phyloP scores from a whole-genome alignment of 2,329 filamentous ascomycete species.

The Neopestalotiopsis sp. region DNA sequence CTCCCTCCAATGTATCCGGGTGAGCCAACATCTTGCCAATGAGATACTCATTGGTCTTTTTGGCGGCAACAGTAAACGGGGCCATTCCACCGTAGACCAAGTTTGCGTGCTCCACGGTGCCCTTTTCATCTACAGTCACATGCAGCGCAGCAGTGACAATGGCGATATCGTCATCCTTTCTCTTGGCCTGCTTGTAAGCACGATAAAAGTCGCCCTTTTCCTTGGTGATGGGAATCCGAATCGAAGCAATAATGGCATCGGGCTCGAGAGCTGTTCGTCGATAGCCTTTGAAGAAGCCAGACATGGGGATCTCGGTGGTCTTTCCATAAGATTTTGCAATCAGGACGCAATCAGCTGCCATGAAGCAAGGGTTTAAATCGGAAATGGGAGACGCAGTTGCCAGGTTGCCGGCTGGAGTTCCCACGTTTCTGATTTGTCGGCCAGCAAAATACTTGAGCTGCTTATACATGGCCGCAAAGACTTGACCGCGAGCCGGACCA shows the following conservation, averaged over 20 bases:
- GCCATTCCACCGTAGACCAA: slow-evolving; percentile 97
- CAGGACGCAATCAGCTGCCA: slow-evolving; percentile 82
- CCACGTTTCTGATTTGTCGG: slow-evolving; percentile 95
- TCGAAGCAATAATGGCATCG: slow-evolving; percentile 83
- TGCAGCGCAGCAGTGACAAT: slow-evolving; percentile 91
- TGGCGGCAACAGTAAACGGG: slow-evolving; percentile 85
- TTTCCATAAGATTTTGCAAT: slow-evolving; percentile 77
- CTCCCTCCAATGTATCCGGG: slow-evolving; percentile 82
- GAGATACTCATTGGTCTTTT: slow-evolving; percentile 75
- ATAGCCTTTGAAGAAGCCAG: slow-evolving; percentile 91
- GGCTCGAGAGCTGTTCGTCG: slow-evolving; percentile 79
- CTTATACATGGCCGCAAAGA: slow-evolving; percentile 90
- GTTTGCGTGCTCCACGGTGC: slow-evolving; percentile 75
- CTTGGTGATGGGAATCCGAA: slow-evolving; percentile 80
- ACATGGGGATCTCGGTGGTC: slow-evolving; percentile 88
- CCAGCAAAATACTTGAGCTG: slow-evolving; percentile 95
- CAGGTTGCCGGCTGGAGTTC: slow-evolving; percentile 91
- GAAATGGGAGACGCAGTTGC: slow-evolving; percentile 96
- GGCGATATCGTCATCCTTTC: slow-evolving; percentile 97
- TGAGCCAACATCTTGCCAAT: slow-evolving; percentile 81
- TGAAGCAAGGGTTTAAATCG: slow-evolving; percentile 91
- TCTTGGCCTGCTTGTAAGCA: slow-evolving; percentile 94
- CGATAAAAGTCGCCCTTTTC: slow-evolving; percentile 82
- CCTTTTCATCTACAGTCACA: slow-evolving; percentile 70
- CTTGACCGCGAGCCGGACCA: slow-evolving; percentile 72